Base-by-base conservation (phyloP, 2,329 filamentous ascomycete species). In the Alternaria panax region DNA sequence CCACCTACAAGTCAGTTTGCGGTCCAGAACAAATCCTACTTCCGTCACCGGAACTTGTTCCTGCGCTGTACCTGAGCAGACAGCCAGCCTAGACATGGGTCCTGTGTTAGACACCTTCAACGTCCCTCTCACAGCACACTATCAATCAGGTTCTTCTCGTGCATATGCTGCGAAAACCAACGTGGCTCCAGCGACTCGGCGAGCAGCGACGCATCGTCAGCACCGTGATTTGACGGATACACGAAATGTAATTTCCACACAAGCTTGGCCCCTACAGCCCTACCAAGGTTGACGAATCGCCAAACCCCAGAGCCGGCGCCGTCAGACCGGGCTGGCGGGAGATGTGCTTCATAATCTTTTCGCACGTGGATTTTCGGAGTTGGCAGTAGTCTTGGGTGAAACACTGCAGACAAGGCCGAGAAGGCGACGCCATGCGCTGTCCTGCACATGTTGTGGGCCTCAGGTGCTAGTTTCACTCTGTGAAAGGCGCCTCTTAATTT, bases 191-290 rank as follows among this genome's bases (percentile, higher is more conserved):
- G 24, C 54, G 28, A 47, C 46, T 58, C 40, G 60, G 30, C 51
- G 48, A 50, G 52, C 52, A 50, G 62, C 18, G 22, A 52, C 57
- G 57, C 52, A 28, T 42, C 32, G 36, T 57, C 47, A 45, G 51
- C 36, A 48, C 30, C 42, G 54, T 59, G 54, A 63, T 63, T 65
- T 52, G 63, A 59, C 57, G 41, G 36, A 34, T 50, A 32, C 46
- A 53, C 38, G 50, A 55, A 18, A 34, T 43, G 43, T 64, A 60
- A 67, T 67, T 67, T 67, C 63, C 63, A 67, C 65, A 57, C 54
- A 47, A 50, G 41, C 65, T 66, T 66, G 51, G 65, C 46, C 43
- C 43, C 27, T 47, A 20, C 34, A 55, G 58, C 61, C 61, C 45
- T 58, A 58, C 48, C 38, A 27, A 43, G 28, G 46, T 54, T 53